These are phyloP conservation scores for Aspergillus texensis DNA, from an alignment of 2,329 filamentous ascomycete genomes.

Conservation along the genomic window DNA sequence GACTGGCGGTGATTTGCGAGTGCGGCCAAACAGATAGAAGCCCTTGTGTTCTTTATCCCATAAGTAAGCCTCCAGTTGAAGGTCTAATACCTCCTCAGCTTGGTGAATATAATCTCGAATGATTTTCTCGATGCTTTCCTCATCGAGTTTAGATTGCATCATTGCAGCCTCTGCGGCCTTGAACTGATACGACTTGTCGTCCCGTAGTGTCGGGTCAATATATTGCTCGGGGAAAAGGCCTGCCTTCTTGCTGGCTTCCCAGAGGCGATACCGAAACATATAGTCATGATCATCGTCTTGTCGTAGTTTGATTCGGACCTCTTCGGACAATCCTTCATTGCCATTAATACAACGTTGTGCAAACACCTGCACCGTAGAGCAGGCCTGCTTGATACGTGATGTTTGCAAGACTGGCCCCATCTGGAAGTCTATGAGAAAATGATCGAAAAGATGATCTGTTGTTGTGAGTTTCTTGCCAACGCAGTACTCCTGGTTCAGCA, in stretches of 20 bases:
- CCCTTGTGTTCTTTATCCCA: background rate
- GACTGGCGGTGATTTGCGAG: no score
- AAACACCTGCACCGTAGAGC: slow-evolving; percentile 1
- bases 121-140: background rate
- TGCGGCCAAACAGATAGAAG: no score
- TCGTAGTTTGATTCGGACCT: no score
- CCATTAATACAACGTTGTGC: background rate
- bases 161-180: background rate
- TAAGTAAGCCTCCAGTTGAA: background rate
- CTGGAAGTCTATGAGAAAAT: slow-evolving; percentile 8
- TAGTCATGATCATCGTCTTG: no score
- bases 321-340: background rate
- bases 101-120: slow-evolving; percentile 1
- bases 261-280: slow-evolving; percentile 2
- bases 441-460: background rate
- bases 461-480: background rate
- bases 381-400: slow-evolving; percentile 3
- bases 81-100: background rate
- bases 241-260: slow-evolving; percentile 9
- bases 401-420: background rate
- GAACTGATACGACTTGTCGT: slow-evolving; percentile 8
- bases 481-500: no score
- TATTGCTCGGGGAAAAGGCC: slow-evolving; percentile 12
- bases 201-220: slow-evolving; percentile 4
- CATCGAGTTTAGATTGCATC: background rate